Evolutionary conservation across 768 basidiomycete species (phyloP), one percentile per base, ranked within the genome.

Genomic region (Boletus vermiculosoides): DNA sequence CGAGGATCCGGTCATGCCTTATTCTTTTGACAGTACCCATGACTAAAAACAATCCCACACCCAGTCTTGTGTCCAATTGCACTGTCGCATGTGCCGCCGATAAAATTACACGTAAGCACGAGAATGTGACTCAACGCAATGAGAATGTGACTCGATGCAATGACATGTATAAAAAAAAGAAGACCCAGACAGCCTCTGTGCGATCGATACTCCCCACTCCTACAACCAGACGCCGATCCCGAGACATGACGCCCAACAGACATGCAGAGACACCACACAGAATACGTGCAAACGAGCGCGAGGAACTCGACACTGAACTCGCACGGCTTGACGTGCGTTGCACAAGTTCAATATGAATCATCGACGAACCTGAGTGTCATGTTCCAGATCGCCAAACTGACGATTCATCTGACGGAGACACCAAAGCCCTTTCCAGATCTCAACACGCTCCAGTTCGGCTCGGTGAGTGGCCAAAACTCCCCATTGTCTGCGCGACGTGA

Each of bases 301-400:
- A 55, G 3, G 46, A 59, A 6, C 15, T 7, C 23, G 56, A 56
- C 31, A 11, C 31, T 31, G 11, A 11, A 31, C 31, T 31, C 31
- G 31, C 11, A 11, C 31, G 8, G 16, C 64, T 69, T 5, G 60
- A 71, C 33, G 67, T 69, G 42, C 58, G 66, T n/a, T 66, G 11
- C 50, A 45, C 4, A 22, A 8, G 5, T 12, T 52, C 28, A 1
- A 5, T 20, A n/a, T 25, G 23, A 37, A 25, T 28, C 1, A 42
- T 51, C 30, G 13, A 22, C 12, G n/a, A 25, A 25, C 25, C 22
- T 20, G 22, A 23, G 4, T 33, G 30, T 13, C 30, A 5, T 16
- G 20, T 25, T n/a, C n/a, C 53, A 90, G 88, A 77, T 83, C 2
- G 80, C 84, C 7, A 82, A 77, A 61, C 71, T 90, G 12, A 76